phyloP scores from a whole-genome alignment of 2,329 filamentous ascomycete species.

The Graphilbum sp. region DNA sequence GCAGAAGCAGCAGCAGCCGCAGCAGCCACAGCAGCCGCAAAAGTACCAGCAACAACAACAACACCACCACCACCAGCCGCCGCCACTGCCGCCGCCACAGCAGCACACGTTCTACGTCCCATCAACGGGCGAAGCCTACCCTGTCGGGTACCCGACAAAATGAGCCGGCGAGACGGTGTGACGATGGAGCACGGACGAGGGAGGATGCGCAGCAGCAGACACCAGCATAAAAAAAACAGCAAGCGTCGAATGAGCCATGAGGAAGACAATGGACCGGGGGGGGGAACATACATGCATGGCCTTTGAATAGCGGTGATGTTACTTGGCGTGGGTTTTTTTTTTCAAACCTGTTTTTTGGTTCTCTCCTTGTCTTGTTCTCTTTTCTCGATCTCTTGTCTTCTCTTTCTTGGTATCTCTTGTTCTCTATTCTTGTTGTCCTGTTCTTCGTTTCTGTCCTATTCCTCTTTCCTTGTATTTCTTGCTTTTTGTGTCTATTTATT shows the following conservation, averaged over 20 bases:
- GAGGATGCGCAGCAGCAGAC: too few relatives aligned
- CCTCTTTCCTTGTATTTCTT: too few relatives aligned
- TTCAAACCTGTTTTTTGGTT: too few relatives aligned
- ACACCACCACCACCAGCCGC: conserved; percentile 1
- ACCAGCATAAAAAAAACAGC: too few relatives aligned
- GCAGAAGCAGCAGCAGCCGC: not conserved
- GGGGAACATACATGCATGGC: too few relatives aligned
- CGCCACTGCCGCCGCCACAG: too few relatives aligned
- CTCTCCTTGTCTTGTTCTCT: not conserved
- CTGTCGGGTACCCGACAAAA: conserved; percentile 16
- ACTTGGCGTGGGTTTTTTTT: too few relatives aligned
- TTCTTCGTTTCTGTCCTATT: not conserved
- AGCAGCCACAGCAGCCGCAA: not conserved
- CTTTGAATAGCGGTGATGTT: too few relatives aligned
- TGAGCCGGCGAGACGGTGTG: conserved; percentile 2
- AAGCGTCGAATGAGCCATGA: not conserved
- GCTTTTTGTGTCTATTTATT: too few relatives aligned
- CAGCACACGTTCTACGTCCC: conserved; percentile 4
- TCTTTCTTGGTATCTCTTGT: not conserved
- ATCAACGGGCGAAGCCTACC: conserved; percentile 7
- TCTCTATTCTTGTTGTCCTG: not conserved
- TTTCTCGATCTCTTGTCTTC: not conserved
- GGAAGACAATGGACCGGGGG: not conserved
- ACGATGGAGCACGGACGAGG: not conserved
- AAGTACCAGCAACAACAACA: conserved; percentile 3